Conservation (phyloP, 306 rosid genomes). For the Vicia faba region DNA sequence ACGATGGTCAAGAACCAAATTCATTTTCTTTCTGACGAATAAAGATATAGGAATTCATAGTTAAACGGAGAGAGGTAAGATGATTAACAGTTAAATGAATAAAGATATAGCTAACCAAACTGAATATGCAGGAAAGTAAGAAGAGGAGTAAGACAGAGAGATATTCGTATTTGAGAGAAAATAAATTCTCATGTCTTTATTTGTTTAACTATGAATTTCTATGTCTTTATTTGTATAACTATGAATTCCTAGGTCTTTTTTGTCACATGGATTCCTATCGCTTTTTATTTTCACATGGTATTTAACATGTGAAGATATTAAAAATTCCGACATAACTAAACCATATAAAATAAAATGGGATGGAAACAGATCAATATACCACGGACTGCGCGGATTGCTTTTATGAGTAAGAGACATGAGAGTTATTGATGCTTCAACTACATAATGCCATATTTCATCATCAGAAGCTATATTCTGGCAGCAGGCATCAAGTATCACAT, state of each 20-base stretch:
- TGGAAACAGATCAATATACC: constrained; percentile 52
- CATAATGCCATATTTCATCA: constrained; percentile 84
- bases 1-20: constrained; percentile 20
- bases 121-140: too few relatives aligned
- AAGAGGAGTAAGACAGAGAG: too few relatives aligned
- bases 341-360: constrained; percentile 21
- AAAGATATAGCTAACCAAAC: too few relatives aligned
- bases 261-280: too few relatives aligned
- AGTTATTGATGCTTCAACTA: constrained; percentile 75
- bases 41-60: constrained; percentile 2
- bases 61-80: neutral
- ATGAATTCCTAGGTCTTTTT: too few relatives aligned
- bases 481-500: constrained; percentile 94
- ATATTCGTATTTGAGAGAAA: too few relatives aligned
- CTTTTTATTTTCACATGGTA: neutral
- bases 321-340: constrained; percentile 1
- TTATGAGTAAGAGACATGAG: constrained; percentile 62
- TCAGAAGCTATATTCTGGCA: constrained; percentile 82
- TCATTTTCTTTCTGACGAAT: constrained; percentile 12
- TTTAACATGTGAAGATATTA: constrained; percentile 22
- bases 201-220: too few relatives aligned
- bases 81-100: too few relatives aligned
- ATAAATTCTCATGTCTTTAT: too few relatives aligned
- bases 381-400: constrained; percentile 84
- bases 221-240: too few relatives aligned